These are phyloP conservation scores for Nevesoporus exiguus DNA, from an alignment of 768 basidiomycete genomes.

Conservation along the genomic window DNA sequence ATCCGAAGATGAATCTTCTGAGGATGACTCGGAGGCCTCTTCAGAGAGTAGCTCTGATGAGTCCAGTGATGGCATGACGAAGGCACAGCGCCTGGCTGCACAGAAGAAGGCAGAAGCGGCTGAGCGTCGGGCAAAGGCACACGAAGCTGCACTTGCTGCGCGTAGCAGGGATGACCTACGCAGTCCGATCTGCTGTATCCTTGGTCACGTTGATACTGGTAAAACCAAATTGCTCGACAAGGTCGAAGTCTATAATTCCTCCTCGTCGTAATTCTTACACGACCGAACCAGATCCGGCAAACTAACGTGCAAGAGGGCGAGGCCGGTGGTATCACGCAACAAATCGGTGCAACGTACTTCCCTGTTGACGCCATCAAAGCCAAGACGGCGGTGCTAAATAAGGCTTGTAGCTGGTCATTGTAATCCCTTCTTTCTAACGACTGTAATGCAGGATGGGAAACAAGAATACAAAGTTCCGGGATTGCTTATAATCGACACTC, in stretches of 20 bases:
- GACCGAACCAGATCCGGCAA: conserved; percentile 79
- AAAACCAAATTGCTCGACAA: conserved; percentile 98
- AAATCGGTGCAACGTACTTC: conserved; percentile 99
- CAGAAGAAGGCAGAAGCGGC: conserved; percentile 84
- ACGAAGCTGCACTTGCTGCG: conserved; percentile 81
- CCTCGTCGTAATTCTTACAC: conserved; percentile 1
- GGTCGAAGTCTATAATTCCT: conserved; percentile 40
- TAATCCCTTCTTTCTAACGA: conserved; percentile 8
- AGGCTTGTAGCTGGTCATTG: conserved; percentile 39
- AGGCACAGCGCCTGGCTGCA: conserved; percentile 60
- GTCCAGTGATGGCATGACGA: conserved; percentile 66
- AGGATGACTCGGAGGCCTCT: conserved; percentile 49
- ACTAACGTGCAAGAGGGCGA: conserved; percentile 99
- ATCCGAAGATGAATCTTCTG: conserved; percentile 43
- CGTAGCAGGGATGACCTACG: conserved; percentile 87
- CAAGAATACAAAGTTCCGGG: conserved; percentile 98
- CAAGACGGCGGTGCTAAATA: conserved; percentile 94
- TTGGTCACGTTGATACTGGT: conserved; percentile 99
- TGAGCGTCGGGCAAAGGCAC: conserved; percentile 71
- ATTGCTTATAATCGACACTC: conserved; percentile 94
- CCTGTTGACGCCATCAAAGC: conserved; percentile 90
- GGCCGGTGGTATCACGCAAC: conserved; percentile 99
- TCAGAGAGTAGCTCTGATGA: conserved; percentile 38
- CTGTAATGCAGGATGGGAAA: conserved; percentile 52
- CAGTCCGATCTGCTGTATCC: conserved; percentile 96